Evolutionary conservation across 2,329 filamentous ascomycete species (phyloP).

Genomic region (Clonostachys byssicola): DNA sequence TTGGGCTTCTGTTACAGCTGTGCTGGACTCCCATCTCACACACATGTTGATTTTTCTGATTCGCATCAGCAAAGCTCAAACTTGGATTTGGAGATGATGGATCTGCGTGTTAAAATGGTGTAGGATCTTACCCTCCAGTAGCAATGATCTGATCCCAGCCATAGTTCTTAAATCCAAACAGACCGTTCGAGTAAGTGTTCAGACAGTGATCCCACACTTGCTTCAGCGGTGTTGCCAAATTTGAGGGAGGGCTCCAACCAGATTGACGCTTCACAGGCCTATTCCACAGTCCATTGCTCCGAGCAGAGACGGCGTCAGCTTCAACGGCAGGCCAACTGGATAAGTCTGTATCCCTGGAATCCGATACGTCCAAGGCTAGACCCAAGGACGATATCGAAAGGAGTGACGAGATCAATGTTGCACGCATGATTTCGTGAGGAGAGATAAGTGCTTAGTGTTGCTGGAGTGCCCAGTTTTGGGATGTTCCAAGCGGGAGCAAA

Average conservation of each 20-base stretch:
- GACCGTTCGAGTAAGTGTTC: neutral
- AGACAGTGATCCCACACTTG: neutral
- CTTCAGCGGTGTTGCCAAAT: neutral
- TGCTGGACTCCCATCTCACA: conserved; percentile 36
- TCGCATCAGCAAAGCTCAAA: too few species aligned
- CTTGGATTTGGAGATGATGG: too few species aligned
- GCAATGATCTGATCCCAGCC: neutral
- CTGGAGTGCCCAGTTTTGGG: too few species aligned
- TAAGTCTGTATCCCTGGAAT: too few species aligned
- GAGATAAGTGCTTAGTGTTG: too few species aligned
- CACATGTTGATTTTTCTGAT: conserved; percentile 12
- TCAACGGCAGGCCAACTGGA: too few species aligned
- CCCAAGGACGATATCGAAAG: too few species aligned
- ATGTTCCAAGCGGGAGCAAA: too few species aligned
- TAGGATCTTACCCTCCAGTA: neutral
- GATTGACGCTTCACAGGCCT: conserved; percentile 28
- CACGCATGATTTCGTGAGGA: too few species aligned
- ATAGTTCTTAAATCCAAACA: neutral
- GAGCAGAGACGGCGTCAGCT: neutral
- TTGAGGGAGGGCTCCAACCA: neutral
- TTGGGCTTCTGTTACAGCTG: conserved; percentile 27
- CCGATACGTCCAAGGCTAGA: too few species aligned
- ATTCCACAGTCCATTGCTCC: conserved; percentile 7
- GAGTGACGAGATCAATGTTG: too few species aligned
- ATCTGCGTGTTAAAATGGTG: neutral